Conservation (phyloP, 2,329 filamentous ascomycete genomes). For the Trichoderma atrobrunneum region DNA sequence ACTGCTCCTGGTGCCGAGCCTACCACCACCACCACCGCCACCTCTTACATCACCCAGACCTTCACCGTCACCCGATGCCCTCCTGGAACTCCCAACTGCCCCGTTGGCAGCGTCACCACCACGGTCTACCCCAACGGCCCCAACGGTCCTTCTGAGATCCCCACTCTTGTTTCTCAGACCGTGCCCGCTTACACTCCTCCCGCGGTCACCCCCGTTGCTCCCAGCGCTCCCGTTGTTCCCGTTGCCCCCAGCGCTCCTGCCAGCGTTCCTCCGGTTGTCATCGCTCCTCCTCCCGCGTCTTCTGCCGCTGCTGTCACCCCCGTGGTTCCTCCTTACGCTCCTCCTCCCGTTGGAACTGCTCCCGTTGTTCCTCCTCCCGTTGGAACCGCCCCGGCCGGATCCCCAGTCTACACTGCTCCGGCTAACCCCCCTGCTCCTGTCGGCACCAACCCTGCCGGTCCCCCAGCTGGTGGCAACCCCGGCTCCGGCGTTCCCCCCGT, state of each 20-base stretch:
- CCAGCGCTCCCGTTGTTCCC: neutral
- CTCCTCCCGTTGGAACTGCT: slow-evolving; percentile 19
- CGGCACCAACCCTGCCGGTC: slow-evolving; percentile 10
- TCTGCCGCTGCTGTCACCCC: neutral
- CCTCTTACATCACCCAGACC: slow-evolving; percentile 33
- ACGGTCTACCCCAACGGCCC: slow-evolving; percentile 28
- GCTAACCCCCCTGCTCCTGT: slow-evolving; percentile 29
- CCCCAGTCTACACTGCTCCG: slow-evolving; percentile 21
- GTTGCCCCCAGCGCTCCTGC: neutral
- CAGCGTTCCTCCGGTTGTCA: slow-evolving; percentile 3
- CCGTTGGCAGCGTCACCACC: slow-evolving; percentile 32
- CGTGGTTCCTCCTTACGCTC: neutral
- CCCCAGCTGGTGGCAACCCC: slow-evolving; percentile 4
- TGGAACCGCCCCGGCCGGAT: slow-evolving; percentile 13
- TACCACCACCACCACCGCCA: slow-evolving; percentile 21
- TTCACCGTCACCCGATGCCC: slow-evolving; percentile 35
- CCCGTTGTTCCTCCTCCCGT: slow-evolving; percentile 14
- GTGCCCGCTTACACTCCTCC: slow-evolving; percentile 3
- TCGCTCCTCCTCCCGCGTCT: slow-evolving; percentile 11
- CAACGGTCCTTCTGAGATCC: slow-evolving; percentile 24
- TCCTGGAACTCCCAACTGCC: slow-evolving; percentile 32
- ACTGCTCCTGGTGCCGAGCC: slow-evolving; percentile 7
- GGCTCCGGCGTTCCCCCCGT: slow-evolving; percentile 4
- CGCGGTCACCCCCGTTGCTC: neutral
- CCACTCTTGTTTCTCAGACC: slow-evolving; percentile 27